Conservation (phyloP, 495 filamentous ascomycete species). For the Aeminium ludgeri region DNA sequence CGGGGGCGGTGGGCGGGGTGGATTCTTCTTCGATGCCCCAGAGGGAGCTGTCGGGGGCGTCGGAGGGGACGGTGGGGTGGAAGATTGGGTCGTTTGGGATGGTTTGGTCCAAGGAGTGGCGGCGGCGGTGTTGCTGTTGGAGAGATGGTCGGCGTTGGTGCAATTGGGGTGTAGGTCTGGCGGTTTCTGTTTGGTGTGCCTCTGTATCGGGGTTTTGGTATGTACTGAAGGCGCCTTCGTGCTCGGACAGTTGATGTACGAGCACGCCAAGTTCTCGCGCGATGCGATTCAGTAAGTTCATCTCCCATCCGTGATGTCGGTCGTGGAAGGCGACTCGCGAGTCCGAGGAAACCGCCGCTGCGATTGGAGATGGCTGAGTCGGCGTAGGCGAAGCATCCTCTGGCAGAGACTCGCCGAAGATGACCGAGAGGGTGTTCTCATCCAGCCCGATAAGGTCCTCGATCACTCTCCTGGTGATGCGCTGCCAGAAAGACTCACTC, state of each 20-base stretch:
- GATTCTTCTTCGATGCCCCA: constrained; percentile 38
- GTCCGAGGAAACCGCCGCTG: constrained; percentile 15
- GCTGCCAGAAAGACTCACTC: constrained; percentile 55
- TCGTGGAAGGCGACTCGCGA: constrained; percentile 9
- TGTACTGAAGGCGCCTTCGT: constrained; percentile 70
- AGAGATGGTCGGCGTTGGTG: constrained; percentile 3
- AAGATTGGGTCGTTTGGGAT: constrained; percentile 6
- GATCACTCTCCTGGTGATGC: constrained; percentile 72
- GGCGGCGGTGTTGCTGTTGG: constrained; percentile 1
- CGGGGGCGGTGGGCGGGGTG: constrained; percentile 17
- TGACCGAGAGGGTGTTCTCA: constrained; percentile 60
- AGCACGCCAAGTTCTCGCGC: constrained; percentile 72
- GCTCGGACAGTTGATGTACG: constrained; percentile 64
- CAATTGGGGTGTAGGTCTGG: too few relatives aligned
- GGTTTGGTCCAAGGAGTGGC: not conserved
- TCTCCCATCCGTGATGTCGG: constrained; percentile 41
- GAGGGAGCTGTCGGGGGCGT: constrained; percentile 21
- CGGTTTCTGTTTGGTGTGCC: constrained; percentile 21
- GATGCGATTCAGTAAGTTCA: constrained; percentile 62
- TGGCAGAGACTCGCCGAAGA: constrained; percentile 72
- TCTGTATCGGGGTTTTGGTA: constrained; percentile 33
- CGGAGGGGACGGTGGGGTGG: constrained; percentile 15
- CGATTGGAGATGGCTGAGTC: constrained; percentile 9
- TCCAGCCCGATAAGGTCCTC: constrained; percentile 83
- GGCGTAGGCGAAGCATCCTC: constrained; percentile 32